phyloP scores from a whole-genome alignment of 1,284 basidiomycete species.

The Sporisorium graminicola region DNA sequence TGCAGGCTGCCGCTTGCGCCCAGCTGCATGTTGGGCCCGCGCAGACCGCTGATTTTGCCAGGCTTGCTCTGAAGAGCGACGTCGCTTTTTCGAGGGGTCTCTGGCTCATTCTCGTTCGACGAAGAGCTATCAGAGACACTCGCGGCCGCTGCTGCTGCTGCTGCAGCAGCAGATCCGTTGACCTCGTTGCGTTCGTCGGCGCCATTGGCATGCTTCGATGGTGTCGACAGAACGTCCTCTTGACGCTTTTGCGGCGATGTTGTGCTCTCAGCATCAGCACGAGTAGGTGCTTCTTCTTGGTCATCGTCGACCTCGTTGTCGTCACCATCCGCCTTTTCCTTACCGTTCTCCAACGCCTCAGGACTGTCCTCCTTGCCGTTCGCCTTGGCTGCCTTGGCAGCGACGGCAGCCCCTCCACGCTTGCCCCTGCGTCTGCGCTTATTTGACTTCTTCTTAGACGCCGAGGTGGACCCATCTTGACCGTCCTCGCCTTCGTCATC shows the following conservation, averaged over 20 bases:
- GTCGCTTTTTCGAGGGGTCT: constrained; percentile 19
- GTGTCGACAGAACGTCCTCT: constrained; percentile 7
- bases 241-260: neutral
- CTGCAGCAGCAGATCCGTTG: constrained; percentile 11
- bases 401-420: constrained; percentile 59
- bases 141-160: neutral
- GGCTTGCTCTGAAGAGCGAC: constrained; percentile 5
- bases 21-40: constrained; percentile 11
- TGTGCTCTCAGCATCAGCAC: neutral
- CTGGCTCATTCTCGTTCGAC: constrained; percentile 35
- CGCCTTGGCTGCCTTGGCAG: constrained; percentile 73
- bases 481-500: constrained; percentile 40
- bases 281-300: constrained; percentile 9
- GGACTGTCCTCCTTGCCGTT: constrained; percentile 72
- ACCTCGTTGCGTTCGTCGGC: neutral
- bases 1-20: constrained; percentile 48
- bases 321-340: constrained; percentile 70
- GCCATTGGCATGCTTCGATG: constrained; percentile 17
- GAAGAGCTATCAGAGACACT: constrained; percentile 27
- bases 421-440: constrained; percentile 65
- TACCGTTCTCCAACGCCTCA: constrained; percentile 59
- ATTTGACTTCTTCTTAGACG: constrained; percentile 47
- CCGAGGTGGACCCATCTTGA: constrained; percentile 16
- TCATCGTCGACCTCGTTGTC: constrained; percentile 24
- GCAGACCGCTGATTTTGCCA: constrained; percentile 13